Base-by-base conservation (phyloP, 768 basidiomycete species). In the Exsudoporus frostii region DNA sequence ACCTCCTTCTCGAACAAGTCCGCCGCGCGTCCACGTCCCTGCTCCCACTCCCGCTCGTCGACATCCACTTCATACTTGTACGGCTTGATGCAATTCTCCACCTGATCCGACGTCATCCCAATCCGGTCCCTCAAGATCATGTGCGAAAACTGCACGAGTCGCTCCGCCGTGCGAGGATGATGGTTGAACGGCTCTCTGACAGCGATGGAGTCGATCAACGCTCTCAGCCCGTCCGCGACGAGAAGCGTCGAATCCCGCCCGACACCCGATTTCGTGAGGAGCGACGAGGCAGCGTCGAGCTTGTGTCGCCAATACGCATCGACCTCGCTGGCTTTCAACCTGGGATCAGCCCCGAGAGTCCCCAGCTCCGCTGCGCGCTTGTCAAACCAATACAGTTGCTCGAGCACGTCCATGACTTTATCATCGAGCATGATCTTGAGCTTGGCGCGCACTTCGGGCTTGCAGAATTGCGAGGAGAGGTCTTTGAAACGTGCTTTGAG, bases 81-180 rank as follows among this genome's bases (percentile, higher is more conserved):
- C 27, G 96, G 97, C 73, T 99, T 99, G 78, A 99, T 98, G 71
- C 92, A 96, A 70, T 98, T 99, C 76, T 99, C 97, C 15, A 99
- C 96, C 73, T 98, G 96, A 68, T 99, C 97, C 5, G 92, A 88
- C n/a, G 97, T 93, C 50, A 96, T 73, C 15, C 92, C 90, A 52
- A 98, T 89, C 7, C 96, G 83, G 64, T 98, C 96, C 53, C 96
- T 81, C 48, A 99, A 73, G 65, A 99, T 95, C 70, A 80, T 83
- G 72, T 98, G 95, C 10, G 90, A 91, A 68, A 98, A 97, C 64
- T 96, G 81, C 52, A 90, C 82, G 54, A 99, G 85, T 24, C 94
- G 84, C 57, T 96, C 93, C 17, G 93, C 83, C 1, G 95, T 89
- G 17, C 77, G 80, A 0, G 95, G 94, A 68, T 99, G 97, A 74